phyloP scores from a whole-genome alignment of 1,284 basidiomycete species.

The Austropuccinia psidii region DNA sequence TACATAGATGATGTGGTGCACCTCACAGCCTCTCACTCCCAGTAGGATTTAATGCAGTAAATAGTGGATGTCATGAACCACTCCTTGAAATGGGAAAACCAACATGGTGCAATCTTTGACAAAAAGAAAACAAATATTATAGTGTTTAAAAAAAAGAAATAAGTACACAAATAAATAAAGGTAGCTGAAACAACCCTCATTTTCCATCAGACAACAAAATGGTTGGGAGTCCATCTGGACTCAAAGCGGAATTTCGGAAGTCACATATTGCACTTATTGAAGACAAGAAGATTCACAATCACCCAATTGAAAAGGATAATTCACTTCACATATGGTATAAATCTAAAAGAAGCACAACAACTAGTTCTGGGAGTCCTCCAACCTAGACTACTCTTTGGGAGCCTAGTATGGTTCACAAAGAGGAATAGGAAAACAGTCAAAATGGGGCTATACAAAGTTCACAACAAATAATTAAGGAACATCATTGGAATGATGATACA shows the following conservation, averaged over 20 bases:
- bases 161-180: neutral
- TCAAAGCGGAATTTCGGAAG: neutral
- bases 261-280: neutral
- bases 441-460: neutral
- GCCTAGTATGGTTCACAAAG: constrained; percentile 6
- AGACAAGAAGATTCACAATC: neutral
- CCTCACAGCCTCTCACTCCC: neutral
- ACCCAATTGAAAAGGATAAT: neutral
- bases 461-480: neutral
- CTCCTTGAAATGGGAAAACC: constrained; percentile 1
- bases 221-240: neutral
- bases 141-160: neutral
- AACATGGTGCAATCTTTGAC: too few relatives aligned
- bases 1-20: constrained; percentile 21
- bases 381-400: neutral
- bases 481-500: neutral
- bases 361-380: neutral
- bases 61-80: neutral
- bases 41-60: neutral
- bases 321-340: constrained; percentile 1
- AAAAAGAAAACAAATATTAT: neutral
- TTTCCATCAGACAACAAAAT: neutral
- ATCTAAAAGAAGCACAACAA: neutral
- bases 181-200: neutral
- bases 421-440: neutral